Evolutionary conservation across 306 rosid genomes (phyloP), one percentile per base, ranked within the genome.

Genomic region (Cercis canadensis): DNA sequence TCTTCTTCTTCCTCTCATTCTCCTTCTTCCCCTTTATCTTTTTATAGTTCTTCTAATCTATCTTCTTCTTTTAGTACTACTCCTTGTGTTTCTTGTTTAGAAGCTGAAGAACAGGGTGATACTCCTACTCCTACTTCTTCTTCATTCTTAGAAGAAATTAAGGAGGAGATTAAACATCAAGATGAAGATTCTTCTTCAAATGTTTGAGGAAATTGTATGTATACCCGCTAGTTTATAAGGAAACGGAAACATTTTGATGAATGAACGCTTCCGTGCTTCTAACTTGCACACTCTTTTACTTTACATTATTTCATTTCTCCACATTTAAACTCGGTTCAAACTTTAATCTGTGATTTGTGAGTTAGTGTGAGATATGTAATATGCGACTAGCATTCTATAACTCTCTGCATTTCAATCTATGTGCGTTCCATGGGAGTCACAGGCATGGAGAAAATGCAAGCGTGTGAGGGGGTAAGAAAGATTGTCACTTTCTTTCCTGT

Each of bases 21-120:
- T 51, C 57, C 78, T 33, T 40, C 57, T 64, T 72, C 87, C 66
- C 86, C 89, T 60, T 67, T 79, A 0, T 85, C 86, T 4, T 75
- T 81, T 40, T 64, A 40, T 19, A 78, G 56, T 46, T 69, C 87
- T 82, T 52, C 75, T 18, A 77, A 83, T 2, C 47, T 81, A 1
- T 83, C 87, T 43, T 88, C 88, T 10, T 81, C 80, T 7, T 74
- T 76, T 14, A 55, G 81, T 4, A 70, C 74, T 68, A 70, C 75
- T 68, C 81, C 46, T 24, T 78, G 78, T 57, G 69, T 74, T 13
- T 78, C 82, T 0, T 92, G 82, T 15, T 44, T 78, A 21, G 89
- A 70, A 68, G 68, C 40, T 0, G 84, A 80, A 70, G 72, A 77
- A 10, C 75, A 71, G 40, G 62, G 16, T 14, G 50, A 62, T 37